Evolutionary conservation across 2,329 filamentous ascomycete genomes (phyloP), one percentile per base, ranked within the genome.

Genomic region (Bipolaris bicolor): DNA sequence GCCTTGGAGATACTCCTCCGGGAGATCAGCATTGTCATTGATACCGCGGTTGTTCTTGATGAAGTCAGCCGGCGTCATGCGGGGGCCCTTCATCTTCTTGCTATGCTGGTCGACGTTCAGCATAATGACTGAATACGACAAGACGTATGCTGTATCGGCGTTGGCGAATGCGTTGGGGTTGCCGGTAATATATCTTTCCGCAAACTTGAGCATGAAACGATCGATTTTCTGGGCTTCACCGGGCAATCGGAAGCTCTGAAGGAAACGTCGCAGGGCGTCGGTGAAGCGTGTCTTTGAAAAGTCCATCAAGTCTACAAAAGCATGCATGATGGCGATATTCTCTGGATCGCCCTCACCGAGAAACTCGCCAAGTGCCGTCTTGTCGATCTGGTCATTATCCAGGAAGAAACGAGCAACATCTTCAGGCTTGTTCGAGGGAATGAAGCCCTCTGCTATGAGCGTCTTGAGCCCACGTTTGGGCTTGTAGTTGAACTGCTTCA

Each of bases 31-130:
- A 65, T 91, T 94, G 78, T 99, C 95, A 77, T 99, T 98, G 81
- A 99, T 99, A 56, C 95, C 95, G 26, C 95, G 84, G 76, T 99
- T 99, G 79, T 99, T 99, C 81, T 96, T 97, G 81, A 99, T 97
- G 73, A 99, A 99, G 66, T 99, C 96, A 61, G 97, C 90, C 64
- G 92, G 92, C 24, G 89, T 96, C 95, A 99, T 99, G 51, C 92
- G 88, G 65, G 86, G 87, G 1, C 82, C 83, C 71, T 88, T 89
- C 68, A 99, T 85, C 75, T 97, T 97, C 63, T 81, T 84, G 76
- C 94, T 98, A 79, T 99, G 95, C 66, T 94, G 86, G 80, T 99
- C 95, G 1, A 93, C 97, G 76, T 99, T 99, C 49, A 99, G 81
- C 85, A 99, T 83, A 68, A 99, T 97, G 53, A 98, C 95, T 0